Base-by-base conservation (phyloP, 257 asterid species). In the Forsythia viridissima region DNA sequence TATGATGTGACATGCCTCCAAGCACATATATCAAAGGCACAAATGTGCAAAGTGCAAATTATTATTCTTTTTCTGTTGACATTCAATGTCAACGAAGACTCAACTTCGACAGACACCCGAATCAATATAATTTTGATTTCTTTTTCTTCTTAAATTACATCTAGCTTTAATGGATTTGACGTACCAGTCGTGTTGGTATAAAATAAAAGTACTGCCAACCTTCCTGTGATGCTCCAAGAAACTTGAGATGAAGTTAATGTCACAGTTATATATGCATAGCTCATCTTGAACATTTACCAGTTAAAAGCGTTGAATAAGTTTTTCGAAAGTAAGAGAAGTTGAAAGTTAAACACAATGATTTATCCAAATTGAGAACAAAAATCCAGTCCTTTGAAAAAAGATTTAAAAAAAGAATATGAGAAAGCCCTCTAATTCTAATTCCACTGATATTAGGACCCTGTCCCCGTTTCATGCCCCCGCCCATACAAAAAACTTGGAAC, bases 351-450 rank as follows among this genome's bases (percentile, higher is more conserved):
- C 63, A 43, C 42, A 48, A 71, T 20, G 41, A 70, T 70, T 71
- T 63, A 81, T 46, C 71, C 77, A 77, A 74, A 63, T n/a, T n/a
- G 8, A 55, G 30, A n/a, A 55, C 21, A 1, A 55, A 55, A 20
- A 63, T 63, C 40, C 40, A 21, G 15, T 63, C 24, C 18, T 63
- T 12, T 11, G 6, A 59, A 24, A 24, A 63, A 63, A 3, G 8
- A 24, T 24, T 24, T 24, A 15, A 4, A 12, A 4, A 2, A 51
- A 15, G 16, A 73, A 74, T 77, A 40, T 0, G 34, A 30, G 34
- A 30, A 39, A 65, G 71, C 20, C 8, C 51, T 67, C 78, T 52
- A 68, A 8, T 40, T 42, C 74, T 77, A 55, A 75, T 63, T 52
- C 81, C 51, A 11, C 48, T 8, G 4, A 4, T 48, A 42, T 48